Base-by-base conservation (phyloP, 768 basidiomycete genomes). In the Mycena polygramma region DNA sequence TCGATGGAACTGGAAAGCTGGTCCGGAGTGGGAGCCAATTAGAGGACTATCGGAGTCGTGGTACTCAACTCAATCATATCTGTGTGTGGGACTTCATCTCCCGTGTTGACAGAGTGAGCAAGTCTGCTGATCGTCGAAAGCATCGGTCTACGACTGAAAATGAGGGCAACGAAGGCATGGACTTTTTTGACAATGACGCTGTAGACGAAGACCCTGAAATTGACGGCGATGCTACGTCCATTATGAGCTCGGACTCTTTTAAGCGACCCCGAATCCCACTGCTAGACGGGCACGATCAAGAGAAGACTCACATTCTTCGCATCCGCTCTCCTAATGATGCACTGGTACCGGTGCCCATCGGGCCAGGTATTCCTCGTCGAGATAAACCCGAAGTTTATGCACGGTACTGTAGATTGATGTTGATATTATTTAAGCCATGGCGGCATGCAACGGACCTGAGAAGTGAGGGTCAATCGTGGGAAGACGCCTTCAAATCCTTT, bases 361-460 rank as follows among this genome's bases (percentile, higher is more conserved):
- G 85, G 1, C 66, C 81, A 0, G 43, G 41, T 1, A 59, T 86
- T 1, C 84, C 83, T 7, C 69, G 80, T 0, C 60, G 77, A 8
- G 80, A 85, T 65, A 58, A 59, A 35, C 14, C 24, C 7, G 63
- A 75, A 9, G 4, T 57, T 0, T 65, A 71, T 19, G 71, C 66
- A 0, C 62, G 62, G 9, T 83, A 83, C 65, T 79, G 76, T 59
- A 68, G 79, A 2, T 62, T 82, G 3, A 85, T 85, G 84, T 65
- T 86, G 5, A 78, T 83, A 19, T 75, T 85, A 0, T 86, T 86
- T 70, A 83, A 84, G 68, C 85, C 85, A 0, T 86, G 84, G 85
- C 43, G 76, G 1, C 36, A 57, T 52, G 46, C 71, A 1, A n/a
- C n/a, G n/a, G n/a, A n/a, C 55, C 71, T 85, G 7, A 39, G 72